phyloP scores from a whole-genome alignment of 768 basidiomycete species.

The Paxillus ammoniavirescens region DNA sequence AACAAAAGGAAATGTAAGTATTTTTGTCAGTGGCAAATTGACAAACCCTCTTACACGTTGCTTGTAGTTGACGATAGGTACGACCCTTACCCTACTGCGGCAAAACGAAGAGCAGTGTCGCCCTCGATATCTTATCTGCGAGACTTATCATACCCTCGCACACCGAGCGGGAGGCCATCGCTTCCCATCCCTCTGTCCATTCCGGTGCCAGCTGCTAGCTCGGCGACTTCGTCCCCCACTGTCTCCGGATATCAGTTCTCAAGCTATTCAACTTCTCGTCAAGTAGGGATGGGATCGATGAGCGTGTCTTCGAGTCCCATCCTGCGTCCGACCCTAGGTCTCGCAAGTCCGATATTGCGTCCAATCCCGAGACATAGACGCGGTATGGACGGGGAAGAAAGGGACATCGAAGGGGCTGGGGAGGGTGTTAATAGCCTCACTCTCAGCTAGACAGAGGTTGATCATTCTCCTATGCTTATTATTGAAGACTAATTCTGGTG shows the following conservation, averaged over 20 bases:
- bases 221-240: constrained; percentile 73
- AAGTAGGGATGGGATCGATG: constrained; percentile 39
- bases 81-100: constrained; percentile 76
- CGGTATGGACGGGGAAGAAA: constrained; percentile 56
- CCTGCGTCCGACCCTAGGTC: constrained; percentile 64
- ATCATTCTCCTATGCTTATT: not conserved
- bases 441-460: constrained; percentile 24
- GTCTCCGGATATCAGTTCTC: constrained; percentile 51
- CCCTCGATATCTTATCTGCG: constrained; percentile 71
- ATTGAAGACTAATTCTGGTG: not conserved
- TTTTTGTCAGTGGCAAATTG: constrained; percentile 1
- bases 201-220: constrained; percentile 55
- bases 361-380: constrained; percentile 58
- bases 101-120: constrained; percentile 81
- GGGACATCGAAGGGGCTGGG: constrained; percentile 76
- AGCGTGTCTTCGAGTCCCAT: constrained; percentile 74
- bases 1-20: constrained; percentile 76
- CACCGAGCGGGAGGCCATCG: constrained; percentile 57
- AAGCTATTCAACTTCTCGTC: constrained; percentile 35
- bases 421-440: constrained; percentile 71
- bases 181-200: constrained; percentile 67
- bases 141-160: constrained; percentile 48
- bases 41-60: constrained; percentile 9
- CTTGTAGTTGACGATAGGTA: constrained; percentile 75
- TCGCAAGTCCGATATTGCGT: constrained; percentile 74